Percentiles rank a stretch among this genome's conserved stretches.
Evolutionary conservation across 768 basidiomycete genomes (phyloP).

Genomic region (Pisolithus sp.): DNA sequence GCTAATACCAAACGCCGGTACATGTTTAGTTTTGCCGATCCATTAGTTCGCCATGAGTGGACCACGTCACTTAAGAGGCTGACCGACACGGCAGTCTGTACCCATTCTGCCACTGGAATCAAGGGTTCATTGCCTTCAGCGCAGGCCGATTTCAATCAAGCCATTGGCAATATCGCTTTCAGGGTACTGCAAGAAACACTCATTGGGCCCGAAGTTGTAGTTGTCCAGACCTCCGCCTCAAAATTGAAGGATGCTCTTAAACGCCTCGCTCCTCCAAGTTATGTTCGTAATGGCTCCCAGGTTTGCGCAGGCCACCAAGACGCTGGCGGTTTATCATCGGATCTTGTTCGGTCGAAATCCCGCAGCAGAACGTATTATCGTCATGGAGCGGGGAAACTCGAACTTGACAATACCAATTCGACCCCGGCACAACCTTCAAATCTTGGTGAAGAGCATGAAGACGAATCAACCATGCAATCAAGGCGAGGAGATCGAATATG

Average conservation of each 20-base stretch:
- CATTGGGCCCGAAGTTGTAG: conserved; percentile 36
- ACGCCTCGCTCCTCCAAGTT: conserved; percentile 18
- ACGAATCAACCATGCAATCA: conserved; percentile 26
- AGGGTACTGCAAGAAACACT: conserved; percentile 81
- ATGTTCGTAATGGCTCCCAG: conserved; percentile 16
- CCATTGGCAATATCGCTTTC: conserved; percentile 73
- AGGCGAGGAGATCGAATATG: conserved; percentile 48
- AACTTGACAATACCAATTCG: conserved; percentile 40
- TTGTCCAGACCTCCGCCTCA: conserved; percentile 16
- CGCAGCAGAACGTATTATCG: conserved; percentile 64
- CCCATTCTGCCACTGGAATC: conserved; percentile 21
- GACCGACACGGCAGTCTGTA: conserved; percentile 44
- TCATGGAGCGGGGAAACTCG: conserved; percentile 57
- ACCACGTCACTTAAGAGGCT: conserved; percentile 59
- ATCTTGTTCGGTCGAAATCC: conserved; percentile 60
- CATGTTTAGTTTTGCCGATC: conserved; percentile 90
- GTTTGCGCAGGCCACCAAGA: conserved; percentile 22
- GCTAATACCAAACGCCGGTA: conserved; percentile 71
- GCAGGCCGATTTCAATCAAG: conserved; percentile 47
- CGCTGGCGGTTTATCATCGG: conserved; percentile 18
- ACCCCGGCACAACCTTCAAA: conserved; percentile 20
- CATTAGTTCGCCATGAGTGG: conserved; percentile 71
- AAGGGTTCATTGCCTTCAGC: conserved; percentile 31
- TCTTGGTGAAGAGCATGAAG: conserved; percentile 27
- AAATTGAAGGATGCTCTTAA: conserved; percentile 31